Percentiles rank a stretch among this genome's conserved stretches.
These are phyloP conservation scores for Sphagnum tenellum DNA, from an alignment of 225 moss, liverwort and hornwort species.

Conservation along the genomic window DNA sequence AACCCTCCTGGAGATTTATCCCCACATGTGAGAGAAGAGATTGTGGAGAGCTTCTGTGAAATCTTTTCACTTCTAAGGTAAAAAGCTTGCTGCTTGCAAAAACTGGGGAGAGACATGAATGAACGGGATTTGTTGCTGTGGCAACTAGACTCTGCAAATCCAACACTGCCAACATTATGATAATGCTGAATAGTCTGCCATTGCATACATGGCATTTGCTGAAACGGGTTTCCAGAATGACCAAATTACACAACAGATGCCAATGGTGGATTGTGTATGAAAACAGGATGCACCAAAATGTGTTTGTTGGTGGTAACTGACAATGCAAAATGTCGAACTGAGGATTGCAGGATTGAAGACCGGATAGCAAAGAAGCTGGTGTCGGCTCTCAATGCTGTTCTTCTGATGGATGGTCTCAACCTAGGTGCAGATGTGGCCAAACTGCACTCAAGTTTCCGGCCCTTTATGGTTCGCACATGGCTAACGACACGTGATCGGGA, in stretches of 20 bases:
- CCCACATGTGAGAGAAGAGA: constrained; percentile 45
- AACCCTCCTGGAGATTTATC: constrained; percentile 79
- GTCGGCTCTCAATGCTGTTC: constrained; percentile 69
- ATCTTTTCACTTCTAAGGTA: constrained; percentile 71
- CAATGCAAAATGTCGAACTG: too few relatives aligned
- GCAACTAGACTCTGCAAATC: too few relatives aligned
- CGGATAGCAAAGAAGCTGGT: constrained; percentile 88
- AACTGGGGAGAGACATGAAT: too few relatives aligned
- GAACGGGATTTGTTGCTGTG: too few relatives aligned
- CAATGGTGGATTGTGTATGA: too few relatives aligned
- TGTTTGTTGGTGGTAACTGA: too few relatives aligned
- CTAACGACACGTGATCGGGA: constrained; percentile 88
- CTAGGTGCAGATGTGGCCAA: constrained; percentile 58
- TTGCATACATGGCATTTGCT: too few relatives aligned
- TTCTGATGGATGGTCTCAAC: constrained; percentile 72
- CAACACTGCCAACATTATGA: too few relatives aligned
- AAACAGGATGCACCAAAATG: too few relatives aligned
- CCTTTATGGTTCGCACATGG: constrained; percentile 83
- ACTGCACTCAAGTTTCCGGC: constrained; percentile 61
- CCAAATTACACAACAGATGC: too few relatives aligned
- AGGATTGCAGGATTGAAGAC: constrained; percentile 75
- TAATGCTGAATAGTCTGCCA: too few relatives aligned
- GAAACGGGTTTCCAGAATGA: too few relatives aligned
- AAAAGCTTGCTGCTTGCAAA: neutral
- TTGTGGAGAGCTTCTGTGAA: constrained; percentile 58